Conservation (phyloP, 2,329 filamentous ascomycete species). For the Aspergillus tanneri region DNA sequence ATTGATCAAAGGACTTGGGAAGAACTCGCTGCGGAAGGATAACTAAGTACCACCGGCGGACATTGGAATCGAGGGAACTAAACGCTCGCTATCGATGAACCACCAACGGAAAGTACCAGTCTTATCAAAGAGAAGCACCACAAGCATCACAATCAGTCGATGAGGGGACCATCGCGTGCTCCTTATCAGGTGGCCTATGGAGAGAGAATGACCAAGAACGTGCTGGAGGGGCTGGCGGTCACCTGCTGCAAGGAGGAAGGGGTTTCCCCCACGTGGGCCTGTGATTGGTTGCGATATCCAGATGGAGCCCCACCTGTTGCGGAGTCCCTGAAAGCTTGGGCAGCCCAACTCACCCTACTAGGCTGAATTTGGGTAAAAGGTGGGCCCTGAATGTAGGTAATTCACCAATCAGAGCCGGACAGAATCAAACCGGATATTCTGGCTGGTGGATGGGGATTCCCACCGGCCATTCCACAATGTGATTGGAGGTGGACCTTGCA, state of each 20-base stretch:
- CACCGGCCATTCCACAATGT: neutral
- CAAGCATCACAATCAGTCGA: no score
- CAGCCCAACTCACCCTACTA: neutral
- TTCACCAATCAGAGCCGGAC: neutral
- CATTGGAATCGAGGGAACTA: neutral
- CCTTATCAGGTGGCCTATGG: conserved; percentile 23
- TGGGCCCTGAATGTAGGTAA: neutral
- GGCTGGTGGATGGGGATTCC: neutral
- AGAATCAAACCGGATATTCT: neutral
- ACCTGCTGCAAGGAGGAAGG: conserved; percentile 16
- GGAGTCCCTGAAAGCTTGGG: conserved; percentile 16
- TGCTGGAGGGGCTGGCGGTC: conserved; percentile 16
- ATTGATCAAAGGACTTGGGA: no score
- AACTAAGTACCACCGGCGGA: no score
- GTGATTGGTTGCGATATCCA: conserved; percentile 14
- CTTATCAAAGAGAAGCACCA: neutral
- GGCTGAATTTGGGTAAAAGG: neutral
- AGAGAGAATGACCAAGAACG: conserved; percentile 21
- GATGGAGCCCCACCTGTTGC: neutral
- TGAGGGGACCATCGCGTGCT: neutral
- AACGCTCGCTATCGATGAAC: no score
- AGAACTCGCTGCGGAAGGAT: no score
- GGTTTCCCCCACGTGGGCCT: conserved; percentile 21
- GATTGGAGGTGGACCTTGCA: neutral
- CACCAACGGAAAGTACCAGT: no score